Percentiles rank a stretch among this genome's conserved stretches.
Evolutionary conservation across 805 yeast species (phyloP).

Genomic region (Starmerella apis): DNA sequence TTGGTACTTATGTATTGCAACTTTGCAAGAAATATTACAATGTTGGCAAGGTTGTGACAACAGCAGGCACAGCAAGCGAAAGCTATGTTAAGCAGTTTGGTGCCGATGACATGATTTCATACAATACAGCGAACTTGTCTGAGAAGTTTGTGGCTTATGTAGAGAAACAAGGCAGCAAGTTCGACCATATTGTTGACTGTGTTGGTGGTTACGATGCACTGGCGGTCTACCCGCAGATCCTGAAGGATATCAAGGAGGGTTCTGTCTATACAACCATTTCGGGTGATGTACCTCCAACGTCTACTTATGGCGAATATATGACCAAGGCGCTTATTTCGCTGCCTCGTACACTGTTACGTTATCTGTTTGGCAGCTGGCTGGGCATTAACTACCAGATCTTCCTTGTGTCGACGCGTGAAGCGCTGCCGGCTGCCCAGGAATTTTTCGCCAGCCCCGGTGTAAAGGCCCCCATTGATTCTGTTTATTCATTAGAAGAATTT

Average conservation of each 20-base stretch:
- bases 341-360: constrained; percentile 26
- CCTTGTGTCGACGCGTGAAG: constrained; percentile 25
- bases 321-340: constrained; percentile 2
- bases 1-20: constrained; percentile 50
- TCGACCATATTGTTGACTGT: constrained; percentile 55
- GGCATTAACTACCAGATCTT: constrained; percentile 29
- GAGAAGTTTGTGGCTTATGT: constrained; percentile 12
- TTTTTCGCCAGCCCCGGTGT: constrained; percentile 40
- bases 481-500: constrained; percentile 41
- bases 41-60: constrained; percentile 45
- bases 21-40: constrained; percentile 43
- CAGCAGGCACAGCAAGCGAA: constrained; percentile 42
- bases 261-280: constrained; percentile 44
- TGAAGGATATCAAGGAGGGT: constrained; percentile 41
- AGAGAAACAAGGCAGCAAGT: constrained; percentile 26
- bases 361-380: constrained; percentile 26
- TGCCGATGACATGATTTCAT: constrained; percentile 40
- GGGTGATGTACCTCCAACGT: constrained; percentile 40
- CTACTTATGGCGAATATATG: constrained; percentile 13
- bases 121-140: constrained; percentile 11
- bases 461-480: constrained; percentile 45
- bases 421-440: constrained; percentile 38
- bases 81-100: constrained; percentile 43
- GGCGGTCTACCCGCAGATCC: constrained; percentile 34
- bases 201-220: constrained; percentile 50